These are phyloP conservation scores for Elaeis guineensis DNA, from an alignment of 176 grass and related monocot species.

Conservation along the genomic window DNA sequence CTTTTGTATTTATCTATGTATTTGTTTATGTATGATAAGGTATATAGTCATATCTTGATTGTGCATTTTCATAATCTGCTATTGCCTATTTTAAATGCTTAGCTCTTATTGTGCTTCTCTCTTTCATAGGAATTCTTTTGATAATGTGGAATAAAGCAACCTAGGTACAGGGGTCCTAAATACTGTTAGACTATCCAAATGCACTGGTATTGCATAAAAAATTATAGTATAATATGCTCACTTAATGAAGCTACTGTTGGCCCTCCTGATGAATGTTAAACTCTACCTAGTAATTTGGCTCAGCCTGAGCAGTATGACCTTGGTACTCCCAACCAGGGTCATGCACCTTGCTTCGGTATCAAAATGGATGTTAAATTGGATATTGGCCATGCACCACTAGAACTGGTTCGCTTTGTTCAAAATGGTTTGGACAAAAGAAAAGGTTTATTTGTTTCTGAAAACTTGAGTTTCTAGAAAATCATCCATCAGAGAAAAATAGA, in stretches of 20 bases:
- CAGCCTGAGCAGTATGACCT: constrained; percentile 38
- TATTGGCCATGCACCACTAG: constrained; percentile 18
- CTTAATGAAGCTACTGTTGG: constrained; percentile 21
- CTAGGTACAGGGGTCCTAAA: constrained; percentile 24
- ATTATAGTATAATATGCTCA: constrained; percentile 22
- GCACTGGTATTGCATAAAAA: constrained; percentile 29
- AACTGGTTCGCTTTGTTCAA: constrained; percentile 19
- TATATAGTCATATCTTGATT: too few relatives aligned
- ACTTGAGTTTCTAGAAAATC: constrained; percentile 17
- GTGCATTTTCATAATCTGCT: too few relatives aligned
- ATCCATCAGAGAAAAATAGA: constrained; percentile 9
- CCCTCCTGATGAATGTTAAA: not conserved
- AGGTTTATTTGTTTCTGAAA: constrained; percentile 55
- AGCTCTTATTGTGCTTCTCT: too few relatives aligned
- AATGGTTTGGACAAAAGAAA: constrained; percentile 41
- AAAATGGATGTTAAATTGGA: constrained; percentile 53
- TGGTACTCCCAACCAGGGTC: constrained; percentile 80
- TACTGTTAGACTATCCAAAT: constrained; percentile 30
- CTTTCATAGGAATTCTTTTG: not conserved
- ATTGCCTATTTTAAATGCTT: too few relatives aligned
- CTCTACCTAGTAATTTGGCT: constrained; percentile 19
- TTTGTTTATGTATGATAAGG: too few relatives aligned
- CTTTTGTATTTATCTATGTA: too few relatives aligned
- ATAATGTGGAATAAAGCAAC: constrained; percentile 19
- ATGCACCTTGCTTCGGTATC: constrained; percentile 38